Conservation (phyloP, 1,139 yeast species). For the Candida tetrigidarum region DNA sequence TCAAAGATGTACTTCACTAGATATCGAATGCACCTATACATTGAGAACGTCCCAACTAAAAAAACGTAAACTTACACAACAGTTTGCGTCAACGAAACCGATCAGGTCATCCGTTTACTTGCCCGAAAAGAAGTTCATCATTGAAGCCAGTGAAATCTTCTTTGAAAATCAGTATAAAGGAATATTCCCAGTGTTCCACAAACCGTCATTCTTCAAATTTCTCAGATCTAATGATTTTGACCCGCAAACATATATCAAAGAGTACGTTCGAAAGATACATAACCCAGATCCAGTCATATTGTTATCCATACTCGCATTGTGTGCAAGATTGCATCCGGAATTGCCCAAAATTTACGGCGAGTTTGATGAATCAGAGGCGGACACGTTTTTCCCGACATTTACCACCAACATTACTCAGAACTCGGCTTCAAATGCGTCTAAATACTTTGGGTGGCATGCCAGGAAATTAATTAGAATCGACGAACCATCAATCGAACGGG, state of each 20-base stretch:
- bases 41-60: conserved; percentile 25
- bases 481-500: conserved; percentile 39
- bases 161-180: conserved; percentile 40
- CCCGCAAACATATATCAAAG: conserved; percentile 30
- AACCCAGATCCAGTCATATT: conserved; percentile 36
- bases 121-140: conserved; percentile 29
- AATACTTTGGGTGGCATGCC: conserved; percentile 45
- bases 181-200: conserved; percentile 37
- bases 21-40: conserved; percentile 26
- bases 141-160: conserved; percentile 32
- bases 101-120: conserved; percentile 18
- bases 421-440: conserved; percentile 34
- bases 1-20: conserved; percentile 25
- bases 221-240: conserved; percentile 29
- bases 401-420: conserved; percentile 4
- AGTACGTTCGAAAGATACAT: conserved; percentile 16
- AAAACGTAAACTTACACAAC: conserved; percentile 15
- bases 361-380: conserved; percentile 32
- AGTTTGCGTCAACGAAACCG: conserved; percentile 8
- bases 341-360: conserved; percentile 33
- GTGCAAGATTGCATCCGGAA: conserved; percentile 36
- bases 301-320: conserved; percentile 37
- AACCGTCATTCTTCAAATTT: conserved; percentile 32
- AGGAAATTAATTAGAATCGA: conserved; percentile 35
- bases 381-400: conserved; percentile 26